phyloP scores from a whole-genome alignment of 2,329 filamentous ascomycete species.

The Penicillium sp. region DNA sequence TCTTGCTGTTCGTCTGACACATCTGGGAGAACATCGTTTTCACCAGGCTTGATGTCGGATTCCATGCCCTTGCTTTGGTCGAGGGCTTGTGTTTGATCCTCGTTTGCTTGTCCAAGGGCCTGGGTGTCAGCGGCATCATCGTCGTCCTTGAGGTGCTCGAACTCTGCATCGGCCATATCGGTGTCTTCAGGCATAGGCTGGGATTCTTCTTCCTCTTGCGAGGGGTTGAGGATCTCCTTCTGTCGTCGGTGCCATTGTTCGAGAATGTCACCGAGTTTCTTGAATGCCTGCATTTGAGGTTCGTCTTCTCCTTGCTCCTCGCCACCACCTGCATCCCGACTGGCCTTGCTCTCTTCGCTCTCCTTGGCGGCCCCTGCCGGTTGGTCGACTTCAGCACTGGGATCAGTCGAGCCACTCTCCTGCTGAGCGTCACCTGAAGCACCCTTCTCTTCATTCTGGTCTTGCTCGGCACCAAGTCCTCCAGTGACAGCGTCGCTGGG shows the following conservation, averaged over 20 bases:
- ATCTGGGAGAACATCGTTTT: conserved; percentile 57
- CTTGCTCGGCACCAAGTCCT: conserved; percentile 39
- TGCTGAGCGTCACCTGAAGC: conserved; percentile 47
- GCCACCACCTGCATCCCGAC: conserved; percentile 37
- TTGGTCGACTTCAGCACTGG: conserved; percentile 47
- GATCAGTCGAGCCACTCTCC: conserved; percentile 44
- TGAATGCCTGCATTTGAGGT: conserved; percentile 68
- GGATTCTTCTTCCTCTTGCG: conserved; percentile 51
- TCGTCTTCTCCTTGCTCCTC: conserved; percentile 37
- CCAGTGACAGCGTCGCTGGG: conserved; percentile 42
- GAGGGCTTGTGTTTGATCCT: conserved; percentile 80
- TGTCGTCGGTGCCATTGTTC: conserved; percentile 91
- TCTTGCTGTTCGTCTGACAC: conserved; percentile 40
- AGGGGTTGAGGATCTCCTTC: conserved; percentile 68
- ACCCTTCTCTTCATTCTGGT: conserved; percentile 43
- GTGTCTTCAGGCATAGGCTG: conserved; percentile 57
- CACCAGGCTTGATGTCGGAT: conserved; percentile 54
- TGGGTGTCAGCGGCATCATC: conserved; percentile 80
- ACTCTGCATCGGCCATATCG: conserved; percentile 77
- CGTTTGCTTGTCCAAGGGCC: conserved; percentile 80
- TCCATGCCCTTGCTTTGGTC: conserved; percentile 88
- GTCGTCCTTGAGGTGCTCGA: conserved; percentile 87
- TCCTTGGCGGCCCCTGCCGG: conserved; percentile 43
- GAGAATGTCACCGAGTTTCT: conserved; percentile 87
- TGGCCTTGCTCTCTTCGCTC: conserved; percentile 38